Evolutionary conservation across 208 protist genomes (phyloP).

Genomic region (Leptomonas seymouri): DNA sequence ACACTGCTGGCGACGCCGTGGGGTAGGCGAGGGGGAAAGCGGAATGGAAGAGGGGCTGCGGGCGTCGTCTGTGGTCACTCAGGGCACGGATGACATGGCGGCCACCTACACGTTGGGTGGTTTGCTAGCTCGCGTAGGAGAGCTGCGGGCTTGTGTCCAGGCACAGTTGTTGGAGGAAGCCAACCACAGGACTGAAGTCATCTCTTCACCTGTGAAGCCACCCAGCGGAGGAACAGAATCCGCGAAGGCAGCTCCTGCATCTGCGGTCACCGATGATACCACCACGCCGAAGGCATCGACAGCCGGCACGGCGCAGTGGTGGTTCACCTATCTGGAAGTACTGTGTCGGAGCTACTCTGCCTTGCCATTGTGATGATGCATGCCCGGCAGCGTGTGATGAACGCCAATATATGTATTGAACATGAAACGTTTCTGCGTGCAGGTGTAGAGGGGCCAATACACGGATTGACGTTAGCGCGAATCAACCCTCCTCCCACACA

Average conservation of each 20-base stretch:
- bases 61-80: constrained; percentile 18
- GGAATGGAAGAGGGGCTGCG: background rate
- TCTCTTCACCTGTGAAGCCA: background rate
- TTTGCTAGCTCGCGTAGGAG: constrained; percentile 19
- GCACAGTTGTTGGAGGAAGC: constrained; percentile 24
- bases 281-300: background rate
- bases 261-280: too few relatives aligned
- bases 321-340: constrained; percentile 26
- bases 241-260: background rate
- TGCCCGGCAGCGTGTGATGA: too few relatives aligned
- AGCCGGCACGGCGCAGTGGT: constrained; percentile 28
- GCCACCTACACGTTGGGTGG: constrained; percentile 16
- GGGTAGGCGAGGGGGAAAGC: background rate
- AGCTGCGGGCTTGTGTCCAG: constrained; percentile 33
- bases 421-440: too few relatives aligned
- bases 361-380: background rate
- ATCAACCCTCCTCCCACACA: too few relatives aligned
- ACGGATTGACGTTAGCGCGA: too few relatives aligned
- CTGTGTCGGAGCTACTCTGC: constrained; percentile 26
- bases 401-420: too few relatives aligned
- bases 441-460: too few relatives aligned
- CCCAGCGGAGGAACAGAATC: too few relatives aligned
- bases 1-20: constrained; percentile 23
- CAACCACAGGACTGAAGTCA: background rate
- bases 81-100: constrained; percentile 21